phyloP scores from a whole-genome alignment of 1,284 basidiomycete genomes.

The Sphagnurus paluster region DNA sequence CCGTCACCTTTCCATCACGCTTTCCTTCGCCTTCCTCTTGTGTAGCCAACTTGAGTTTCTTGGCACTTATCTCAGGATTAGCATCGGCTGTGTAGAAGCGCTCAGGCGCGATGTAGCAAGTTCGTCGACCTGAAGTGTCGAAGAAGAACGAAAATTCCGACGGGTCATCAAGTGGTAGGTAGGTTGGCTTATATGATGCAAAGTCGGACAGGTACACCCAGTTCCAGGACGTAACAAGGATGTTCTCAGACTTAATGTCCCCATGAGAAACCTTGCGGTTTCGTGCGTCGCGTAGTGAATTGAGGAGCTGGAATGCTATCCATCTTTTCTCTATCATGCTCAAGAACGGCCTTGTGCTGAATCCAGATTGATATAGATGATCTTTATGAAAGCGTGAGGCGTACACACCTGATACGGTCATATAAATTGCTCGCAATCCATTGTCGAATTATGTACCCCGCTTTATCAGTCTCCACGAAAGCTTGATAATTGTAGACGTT shows the following conservation, averaged over 20 bases:
- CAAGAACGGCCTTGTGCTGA: conserved; percentile 93
- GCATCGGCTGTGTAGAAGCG: conserved; percentile 84
- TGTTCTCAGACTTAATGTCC: conserved; percentile 97
- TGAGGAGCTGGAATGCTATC: conserved; percentile 94
- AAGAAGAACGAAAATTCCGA: conserved; percentile 98
- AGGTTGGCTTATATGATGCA: conserved; percentile 96
- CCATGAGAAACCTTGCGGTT: conserved; percentile 89
- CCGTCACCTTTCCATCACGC: conserved; percentile 81
- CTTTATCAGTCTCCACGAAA: conserved; percentile 94
- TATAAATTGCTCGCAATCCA: conserved; percentile 96
- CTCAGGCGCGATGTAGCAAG: conserved; percentile 97
- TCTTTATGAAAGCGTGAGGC: background rate
- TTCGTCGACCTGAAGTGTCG: conserved; percentile 90
- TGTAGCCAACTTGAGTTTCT: conserved; percentile 51
- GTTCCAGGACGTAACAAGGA: conserved; percentile 95
- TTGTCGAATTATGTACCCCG: conserved; percentile 93
- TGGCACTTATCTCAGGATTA: conserved; percentile 69
- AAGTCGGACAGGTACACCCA: conserved; percentile 97
- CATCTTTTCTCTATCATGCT: conserved; percentile 94
- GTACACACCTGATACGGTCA: conserved; percentile 89
- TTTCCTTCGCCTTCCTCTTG: conserved; percentile 47
- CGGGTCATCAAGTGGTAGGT: conserved; percentile 94
- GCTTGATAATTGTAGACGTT: conserved; percentile 91
- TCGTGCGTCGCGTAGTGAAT: conserved; percentile 81
- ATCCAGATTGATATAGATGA: background rate